phyloP scores from a whole-genome alignment of 306 rosid genomes.

The Crataegus laevigata region DNA sequence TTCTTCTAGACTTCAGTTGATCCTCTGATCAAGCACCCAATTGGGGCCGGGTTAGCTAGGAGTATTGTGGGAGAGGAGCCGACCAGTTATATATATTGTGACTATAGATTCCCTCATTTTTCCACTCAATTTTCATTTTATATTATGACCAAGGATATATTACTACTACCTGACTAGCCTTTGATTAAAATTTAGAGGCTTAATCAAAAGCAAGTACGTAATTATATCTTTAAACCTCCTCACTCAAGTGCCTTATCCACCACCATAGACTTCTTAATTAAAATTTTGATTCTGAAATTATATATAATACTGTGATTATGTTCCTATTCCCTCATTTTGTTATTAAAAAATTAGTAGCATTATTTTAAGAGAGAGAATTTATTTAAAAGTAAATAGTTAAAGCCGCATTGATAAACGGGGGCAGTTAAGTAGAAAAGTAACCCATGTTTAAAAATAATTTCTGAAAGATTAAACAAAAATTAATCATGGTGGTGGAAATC shows the following conservation, averaged over 20 bases:
- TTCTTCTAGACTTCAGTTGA: background rate
- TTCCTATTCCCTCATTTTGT: constrained; percentile 12
- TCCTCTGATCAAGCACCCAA: background rate
- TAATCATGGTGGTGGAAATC: constrained; percentile 6
- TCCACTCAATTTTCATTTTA: constrained; percentile 12
- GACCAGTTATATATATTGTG: constrained; percentile 13
- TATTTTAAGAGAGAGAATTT: too few species aligned
- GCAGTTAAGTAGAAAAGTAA: background rate
- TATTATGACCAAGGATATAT: background rate
- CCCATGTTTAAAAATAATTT: constrained; percentile 17
- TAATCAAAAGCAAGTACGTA: background rate
- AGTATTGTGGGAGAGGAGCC: background rate
- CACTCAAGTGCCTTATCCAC: background rate
- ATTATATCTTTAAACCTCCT: constrained; percentile 11
- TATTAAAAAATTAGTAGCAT: constrained; percentile 1
- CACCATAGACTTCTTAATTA: too few species aligned
- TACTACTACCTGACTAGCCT: background rate
- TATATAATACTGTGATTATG: background rate
- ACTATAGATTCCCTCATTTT: constrained; percentile 44
- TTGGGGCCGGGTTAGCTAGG: background rate
- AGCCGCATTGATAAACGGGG: background rate
- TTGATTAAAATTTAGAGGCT: background rate
- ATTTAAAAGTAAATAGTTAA: too few species aligned
- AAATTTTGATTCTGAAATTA: background rate
- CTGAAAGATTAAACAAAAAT: background rate